These are phyloP conservation scores for Rhododendron simsii DNA, from an alignment of 148 eudicot species.

Conservation along the genomic window DNA sequence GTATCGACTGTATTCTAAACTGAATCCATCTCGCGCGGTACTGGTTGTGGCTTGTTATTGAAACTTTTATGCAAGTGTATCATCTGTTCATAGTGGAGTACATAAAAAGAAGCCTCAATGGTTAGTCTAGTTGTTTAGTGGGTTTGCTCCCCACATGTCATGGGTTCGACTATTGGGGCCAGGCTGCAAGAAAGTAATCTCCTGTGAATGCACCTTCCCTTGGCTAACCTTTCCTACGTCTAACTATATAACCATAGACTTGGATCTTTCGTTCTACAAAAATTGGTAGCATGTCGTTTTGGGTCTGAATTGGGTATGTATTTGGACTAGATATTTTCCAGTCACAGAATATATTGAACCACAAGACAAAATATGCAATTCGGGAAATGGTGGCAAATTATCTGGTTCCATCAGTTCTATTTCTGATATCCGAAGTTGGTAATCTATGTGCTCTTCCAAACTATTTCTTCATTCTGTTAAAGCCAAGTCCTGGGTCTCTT, in stretches of 20 bases:
- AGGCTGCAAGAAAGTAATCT: too few species aligned
- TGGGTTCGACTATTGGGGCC: too few species aligned
- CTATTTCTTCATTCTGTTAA: background rate
- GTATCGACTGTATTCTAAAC: slow-evolving; percentile 32
- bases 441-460: background rate
- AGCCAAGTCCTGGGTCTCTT: background rate
- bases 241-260: background rate
- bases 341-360: background rate
- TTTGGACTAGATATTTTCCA: slow-evolving; percentile 1
- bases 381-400: slow-evolving; percentile 3
- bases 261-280: too few species aligned
- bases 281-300: background rate
- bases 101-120: too few species aligned
- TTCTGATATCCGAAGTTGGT: slow-evolving; percentile 2
- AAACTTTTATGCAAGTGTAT: background rate
- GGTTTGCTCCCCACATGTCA: too few species aligned
- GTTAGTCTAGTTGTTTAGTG: too few species aligned
- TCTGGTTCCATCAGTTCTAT: slow-evolving; percentile 14
- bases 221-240: background rate
- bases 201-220: too few species aligned
- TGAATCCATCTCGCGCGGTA: slow-evolving; percentile 36
- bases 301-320: background rate
- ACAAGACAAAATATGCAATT: background rate
- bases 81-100: background rate
- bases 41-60: background rate